A percentile compares a stretch with the other conserved stretches of the same genome.
Conservation (phyloP, 2,329 filamentous ascomycete species). For the Leptographium radiaticola region DNA sequence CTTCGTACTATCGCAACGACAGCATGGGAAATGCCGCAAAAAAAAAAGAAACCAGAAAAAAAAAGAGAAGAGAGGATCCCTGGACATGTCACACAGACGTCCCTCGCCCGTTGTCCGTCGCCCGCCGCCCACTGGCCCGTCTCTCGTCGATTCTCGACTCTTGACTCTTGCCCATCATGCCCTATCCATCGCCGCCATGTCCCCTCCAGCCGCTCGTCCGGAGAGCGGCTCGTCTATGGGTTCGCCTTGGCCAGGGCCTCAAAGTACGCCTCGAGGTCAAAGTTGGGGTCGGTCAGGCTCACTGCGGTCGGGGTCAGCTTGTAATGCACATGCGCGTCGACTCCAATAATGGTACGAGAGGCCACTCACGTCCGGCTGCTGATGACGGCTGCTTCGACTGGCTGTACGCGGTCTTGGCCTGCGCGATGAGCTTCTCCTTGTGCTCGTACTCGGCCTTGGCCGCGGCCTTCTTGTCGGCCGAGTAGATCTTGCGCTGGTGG, state of each 20-base stretch:
- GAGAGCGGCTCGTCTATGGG: slow-evolving; percentile 22
- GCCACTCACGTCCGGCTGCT: slow-evolving; percentile 20
- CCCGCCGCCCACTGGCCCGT: background rate
- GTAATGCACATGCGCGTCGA: background rate
- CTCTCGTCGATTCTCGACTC: slow-evolving; percentile 1
- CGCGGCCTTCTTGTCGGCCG: slow-evolving; percentile 55
- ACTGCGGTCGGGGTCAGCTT: slow-evolving; percentile 11
- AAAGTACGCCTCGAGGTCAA: slow-evolving; percentile 83
- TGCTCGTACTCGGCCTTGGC: slow-evolving; percentile 75
- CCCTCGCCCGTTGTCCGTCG: background rate
- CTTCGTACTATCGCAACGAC: background rate
- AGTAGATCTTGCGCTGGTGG: slow-evolving; percentile 73
- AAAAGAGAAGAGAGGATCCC: background rate
- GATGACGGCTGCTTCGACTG: slow-evolving; percentile 50
- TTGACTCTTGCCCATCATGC: background rate
- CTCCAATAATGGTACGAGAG: no score
- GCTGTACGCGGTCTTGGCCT: slow-evolving; percentile 83
- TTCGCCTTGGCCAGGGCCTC: slow-evolving; percentile 45
- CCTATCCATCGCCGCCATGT: no score
- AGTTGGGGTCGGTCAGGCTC: slow-evolving; percentile 65
- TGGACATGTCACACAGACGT: background rate
- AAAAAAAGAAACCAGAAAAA: background rate
- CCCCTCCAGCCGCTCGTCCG: background rate
- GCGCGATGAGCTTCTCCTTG: slow-evolving; percentile 81
- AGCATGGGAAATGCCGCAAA: background rate